Percentiles rank a stretch among this genome's conserved stretches.
phyloP scores from a whole-genome alignment of 805 yeast species.

The Saccharomyces eubayanus region DNA sequence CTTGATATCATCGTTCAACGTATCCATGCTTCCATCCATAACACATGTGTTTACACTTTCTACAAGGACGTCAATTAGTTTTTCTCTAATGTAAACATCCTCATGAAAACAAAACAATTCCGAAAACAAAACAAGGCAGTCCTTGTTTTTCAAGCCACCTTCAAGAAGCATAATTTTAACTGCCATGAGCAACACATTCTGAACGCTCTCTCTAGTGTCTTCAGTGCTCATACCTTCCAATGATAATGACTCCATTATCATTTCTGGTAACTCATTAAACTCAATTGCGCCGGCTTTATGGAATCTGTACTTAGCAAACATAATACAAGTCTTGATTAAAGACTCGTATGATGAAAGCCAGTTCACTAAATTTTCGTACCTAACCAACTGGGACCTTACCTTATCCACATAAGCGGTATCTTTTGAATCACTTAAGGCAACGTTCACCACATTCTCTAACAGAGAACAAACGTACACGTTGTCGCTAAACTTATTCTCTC shows the following conservation, averaged over 20 bases:
- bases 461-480: slow-evolving; percentile 54
- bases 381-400: slow-evolving; percentile 57
- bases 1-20: slow-evolving; percentile 60
- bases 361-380: slow-evolving; percentile 71
- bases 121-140: slow-evolving; percentile 55
- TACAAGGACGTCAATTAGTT: slow-evolving; percentile 41
- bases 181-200: slow-evolving; percentile 56
- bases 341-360: slow-evolving; percentile 70
- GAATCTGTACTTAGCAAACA: slow-evolving; percentile 53
- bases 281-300: slow-evolving; percentile 47
- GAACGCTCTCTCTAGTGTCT: slow-evolving; percentile 21
- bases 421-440: slow-evolving; percentile 29
- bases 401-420: slow-evolving; percentile 37
- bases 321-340: slow-evolving; percentile 41
- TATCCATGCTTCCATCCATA: slow-evolving; percentile 46
- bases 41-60: slow-evolving; percentile 60
- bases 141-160: slow-evolving; percentile 68
- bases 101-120: slow-evolving; percentile 47
- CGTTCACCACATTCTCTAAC: slow-evolving; percentile 44
- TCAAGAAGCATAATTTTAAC: slow-evolving; percentile 58
- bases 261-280: slow-evolving; percentile 42
- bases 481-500: slow-evolving; percentile 70
- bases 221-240: slow-evolving; percentile 30
- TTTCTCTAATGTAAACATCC: slow-evolving; percentile 43
- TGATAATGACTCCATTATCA: slow-evolving; percentile 43